Conservation (phyloP, 805 yeast species). For the Ogataea ramenticola region DNA sequence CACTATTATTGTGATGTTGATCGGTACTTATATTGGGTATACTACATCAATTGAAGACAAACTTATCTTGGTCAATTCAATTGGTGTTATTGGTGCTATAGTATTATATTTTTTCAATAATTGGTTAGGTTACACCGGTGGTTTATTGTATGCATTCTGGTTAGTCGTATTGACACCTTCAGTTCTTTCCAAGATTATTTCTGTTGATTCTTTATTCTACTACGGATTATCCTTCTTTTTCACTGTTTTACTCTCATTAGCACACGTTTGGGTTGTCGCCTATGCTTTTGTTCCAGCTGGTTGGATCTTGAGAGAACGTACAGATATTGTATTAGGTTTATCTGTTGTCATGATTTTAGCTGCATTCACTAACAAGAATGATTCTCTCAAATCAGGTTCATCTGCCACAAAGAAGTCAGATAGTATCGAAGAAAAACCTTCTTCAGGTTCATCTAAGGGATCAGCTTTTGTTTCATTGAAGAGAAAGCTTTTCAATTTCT, state of each 20-base stretch:
- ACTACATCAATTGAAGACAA: not conserved
- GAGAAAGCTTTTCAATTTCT: slow-evolving; percentile 16
- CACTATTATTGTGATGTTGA: slow-evolving; percentile 49
- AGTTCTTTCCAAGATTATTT: slow-evolving; percentile 41
- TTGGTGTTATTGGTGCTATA: slow-evolving; percentile 44
- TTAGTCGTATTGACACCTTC: slow-evolving; percentile 53
- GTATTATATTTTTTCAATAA: slow-evolving; percentile 45
- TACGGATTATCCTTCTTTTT: slow-evolving; percentile 48
- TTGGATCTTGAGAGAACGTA: slow-evolving; percentile 76
- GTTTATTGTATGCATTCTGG: slow-evolving; percentile 54
- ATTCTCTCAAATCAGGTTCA: not conserved
- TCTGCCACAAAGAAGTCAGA: not conserved
- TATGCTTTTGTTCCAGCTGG: slow-evolving; percentile 98
- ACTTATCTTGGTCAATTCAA: slow-evolving; percentile 12
- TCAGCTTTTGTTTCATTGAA: not conserved
- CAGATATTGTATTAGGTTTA: slow-evolving; percentile 60
- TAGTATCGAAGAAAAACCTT: not conserved
- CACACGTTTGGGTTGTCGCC: slow-evolving; percentile 95
- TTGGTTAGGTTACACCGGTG: slow-evolving; percentile 76
- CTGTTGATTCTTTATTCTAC: slow-evolving; percentile 36
- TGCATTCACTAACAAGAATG: slow-evolving; percentile 35
- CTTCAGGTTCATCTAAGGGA: not conserved
- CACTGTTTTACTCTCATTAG: slow-evolving; percentile 51
- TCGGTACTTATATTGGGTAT: slow-evolving; percentile 47
- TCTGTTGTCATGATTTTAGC: slow-evolving; percentile 46